Evolutionary conservation across 257 asterid genomes (phyloP), one percentile per base, ranked within the genome.

Genomic region (Linaria vulgaris): DNA sequence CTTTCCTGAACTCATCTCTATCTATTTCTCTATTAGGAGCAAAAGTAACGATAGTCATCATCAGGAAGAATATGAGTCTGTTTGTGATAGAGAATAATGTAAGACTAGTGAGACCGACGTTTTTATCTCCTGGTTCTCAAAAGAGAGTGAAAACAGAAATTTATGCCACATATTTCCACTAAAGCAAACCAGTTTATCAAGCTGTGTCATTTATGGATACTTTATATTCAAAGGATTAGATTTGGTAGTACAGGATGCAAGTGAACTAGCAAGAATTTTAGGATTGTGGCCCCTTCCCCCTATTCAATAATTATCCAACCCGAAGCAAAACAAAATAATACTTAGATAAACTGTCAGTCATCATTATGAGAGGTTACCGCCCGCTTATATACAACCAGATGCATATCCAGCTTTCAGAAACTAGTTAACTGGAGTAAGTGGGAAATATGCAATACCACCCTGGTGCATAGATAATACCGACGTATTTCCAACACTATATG

Each of bases 1-100:
- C 95, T 74, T 85, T 83, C 85, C 75, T 90, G 80, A 90, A 90
- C 73, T 90, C 97, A 66, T 82, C 86, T 59, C 77, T 71, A 55
- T 87, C 85, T 59, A 90, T 90, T 73, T 83, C 81, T 53, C 97
- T 90, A 71, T 66, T 49, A 60, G 24, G 53, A 67, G 25, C 56
- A 50, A 41, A 69, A 24, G 61, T 6, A 61, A 37, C 38, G 53
- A 45, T 39, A 68, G 6, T 65, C 62, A 57, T 64, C 64, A 68
- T 56, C 34, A 8, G 22, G 68, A 25, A 37, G 23, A 55, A 59
- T 59, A 14, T 44, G 47, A 41, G 61, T 22, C 9, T 9, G 61
- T 27, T 67, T 61, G 55, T 34, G 37, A 22, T 56, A 46, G 22
- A 67, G 23, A 59, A 48, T 63, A 44, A 68, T 55, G n/a, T n/a